Evolutionary conservation across 1,139 yeast genomes (phyloP), one percentile per base, ranked within the genome.

Genomic region (Suhomyces wounanorum): DNA sequence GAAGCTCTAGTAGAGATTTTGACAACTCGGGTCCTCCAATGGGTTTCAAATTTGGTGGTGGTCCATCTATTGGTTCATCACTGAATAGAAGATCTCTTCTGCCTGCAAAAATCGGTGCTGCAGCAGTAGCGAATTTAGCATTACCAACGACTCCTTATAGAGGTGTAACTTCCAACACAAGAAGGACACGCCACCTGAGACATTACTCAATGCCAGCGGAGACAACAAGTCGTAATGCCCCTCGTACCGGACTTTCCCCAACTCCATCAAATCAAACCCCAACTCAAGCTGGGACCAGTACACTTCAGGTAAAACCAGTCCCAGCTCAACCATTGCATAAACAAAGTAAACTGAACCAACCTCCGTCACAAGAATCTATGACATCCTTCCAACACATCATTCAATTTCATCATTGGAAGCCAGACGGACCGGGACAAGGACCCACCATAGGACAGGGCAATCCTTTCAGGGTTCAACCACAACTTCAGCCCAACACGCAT

Each of bases 101-200:
- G 1, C 92, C 92, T 0, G 88, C 90, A 0, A 83, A 84, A 59
- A 75, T 85, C 10, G 91, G 91, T 1, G 90, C 90, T 1, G 82
- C 79, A 23, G 89, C 90, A 0, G 88, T 85, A 1, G 86, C 89
- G 1, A 78, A 78, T 43, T 65, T 83, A 43, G 61, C 72, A 1
- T 63, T 70, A 4, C 78, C 78, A 16, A 67, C 70, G 7, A 59
- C 69, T 0, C 67, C 70, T 3, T 73, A 67, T 55, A 58, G 52
- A 23, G 43, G 38, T n/a, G 14, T 47, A 21, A 49, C 49, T 17
- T 51, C 55, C 13, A 54, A 59, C 31, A 55, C 64, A 57, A 64
- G 26, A 43, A 64, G 8, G 62, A 69, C 25, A 58, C 44, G 53
- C 21, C 80, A 76, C 55, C 79, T 73, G 58, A 66, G 81, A 8